Base-by-base conservation (phyloP, 1,284 basidiomycete genomes). In the Irpex sp. region DNA sequence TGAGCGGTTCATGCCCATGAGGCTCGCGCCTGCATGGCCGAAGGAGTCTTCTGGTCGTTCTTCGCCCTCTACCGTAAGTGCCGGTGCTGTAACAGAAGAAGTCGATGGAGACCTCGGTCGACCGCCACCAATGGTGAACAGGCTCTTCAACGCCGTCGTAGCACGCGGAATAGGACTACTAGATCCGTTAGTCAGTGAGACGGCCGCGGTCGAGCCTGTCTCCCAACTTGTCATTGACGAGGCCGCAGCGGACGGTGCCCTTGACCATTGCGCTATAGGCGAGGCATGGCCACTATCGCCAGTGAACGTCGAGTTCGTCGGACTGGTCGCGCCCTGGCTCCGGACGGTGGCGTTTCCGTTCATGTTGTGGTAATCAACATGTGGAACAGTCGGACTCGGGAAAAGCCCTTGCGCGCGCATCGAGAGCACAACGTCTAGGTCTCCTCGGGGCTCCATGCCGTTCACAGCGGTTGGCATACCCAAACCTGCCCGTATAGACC, bases 351-450 rank as follows among this genome's bases (percentile, higher is more conserved):
- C 40, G 40, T 47, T 47, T 0, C 40, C 40, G 40, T 47, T 47
- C 40, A 47, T 47, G n/a, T 6, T 47, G n/a, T 47, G 11, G n/a
- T 47, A 47, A 47, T 47, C 19, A 8, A 57, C 59, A 37, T 60
- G 59, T 19, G 48, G 44, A 5, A 57, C 44, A 11, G 52, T 48
- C 60, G 21, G 65, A 60, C 4, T 66, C 63, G 31, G 62, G 61
- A 31, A 51, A 3, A 47, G 77, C 13, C 83, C 84, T 67, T 88
- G 88, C 26, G 84, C 82, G 48, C 86, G 86, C 79, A 92, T 89
- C n/a, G 88, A 88, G 37, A 92, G 78, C 83, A 91, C 88, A 58
- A 91, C 90, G 72, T 92, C 89, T 78, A 92, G 82, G 70, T 92
- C 89, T 4, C 90, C 89, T 59, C 85, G 81, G 19, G 89, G 89